Conservation (phyloP, 2,329 filamentous ascomycete genomes). For the Diaporthe amygdali region DNA sequence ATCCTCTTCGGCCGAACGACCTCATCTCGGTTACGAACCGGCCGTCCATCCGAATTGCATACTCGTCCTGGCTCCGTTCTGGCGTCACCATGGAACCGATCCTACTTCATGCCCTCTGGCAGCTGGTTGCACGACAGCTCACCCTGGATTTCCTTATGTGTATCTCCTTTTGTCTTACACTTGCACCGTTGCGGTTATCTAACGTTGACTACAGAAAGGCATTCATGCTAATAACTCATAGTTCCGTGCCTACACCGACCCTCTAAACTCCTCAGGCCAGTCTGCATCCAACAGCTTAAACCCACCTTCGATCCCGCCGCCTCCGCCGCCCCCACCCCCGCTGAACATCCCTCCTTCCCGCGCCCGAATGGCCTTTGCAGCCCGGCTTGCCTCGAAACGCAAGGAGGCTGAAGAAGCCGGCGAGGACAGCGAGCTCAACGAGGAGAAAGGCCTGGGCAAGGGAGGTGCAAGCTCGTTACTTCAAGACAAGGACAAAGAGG, state of each 20-base stretch:
- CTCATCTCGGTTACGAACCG: constrained; percentile 8
- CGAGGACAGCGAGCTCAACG: constrained; percentile 41
- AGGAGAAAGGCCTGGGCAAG: constrained; percentile 25
- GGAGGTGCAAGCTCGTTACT: constrained; percentile 21
- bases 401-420: constrained; percentile 48
- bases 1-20: background rate
- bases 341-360: constrained; percentile 86
- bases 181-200: constrained; percentile 11
- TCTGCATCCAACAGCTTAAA: constrained; percentile 43
- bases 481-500: constrained; percentile 9
- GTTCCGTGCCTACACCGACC: constrained; percentile 66
- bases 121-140: background rate
- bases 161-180: constrained; percentile 8
- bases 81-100: background rate
- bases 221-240: constrained; percentile 34
- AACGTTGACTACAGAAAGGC: constrained; percentile 4
- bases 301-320: constrained; percentile 63
- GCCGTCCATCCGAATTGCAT: background rate
- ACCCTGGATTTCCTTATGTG: background rate
- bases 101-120: background rate
- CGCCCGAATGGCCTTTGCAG: constrained; percentile 88
- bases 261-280: constrained; percentile 51
- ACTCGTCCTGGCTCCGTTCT: background rate
- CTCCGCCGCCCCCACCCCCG: constrained; percentile 74
- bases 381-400: constrained; percentile 78